Base-by-base conservation (phyloP, 768 basidiomycete genomes). In the Trichaptum fuscoviolaceum region DNA sequence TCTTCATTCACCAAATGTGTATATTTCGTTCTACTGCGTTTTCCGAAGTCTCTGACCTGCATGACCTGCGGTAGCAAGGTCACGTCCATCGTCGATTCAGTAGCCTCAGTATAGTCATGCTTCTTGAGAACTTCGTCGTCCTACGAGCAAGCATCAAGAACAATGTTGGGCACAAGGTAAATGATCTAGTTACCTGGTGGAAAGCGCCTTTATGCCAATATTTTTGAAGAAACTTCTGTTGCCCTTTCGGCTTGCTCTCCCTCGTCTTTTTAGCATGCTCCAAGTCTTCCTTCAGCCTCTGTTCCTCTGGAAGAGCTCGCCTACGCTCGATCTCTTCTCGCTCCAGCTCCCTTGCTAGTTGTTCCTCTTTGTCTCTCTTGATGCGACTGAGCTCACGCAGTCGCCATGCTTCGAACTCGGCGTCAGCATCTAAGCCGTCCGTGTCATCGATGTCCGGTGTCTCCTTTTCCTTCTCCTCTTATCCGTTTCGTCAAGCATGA, bases 131-230 rank as follows among this genome's bases (percentile, higher is more conserved):
- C 86, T 63, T 96, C 95, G 65, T 88, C 87, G 75, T 98, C 96
- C 95, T 92, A 73, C 52, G 68, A 75, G 59, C 25, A 62, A 65
- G 30, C 8, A 8, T 30, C 30, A 30, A 30, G 8, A 8, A 30
- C 2, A 8, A 8, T 8, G 52, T 57, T 64, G 36, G n/a, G 64
- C 34, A 63, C 25, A 67, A 65, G 64, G 66, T 20, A 59, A 58
- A 57, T 63, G 27, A 66, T 58, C 67, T 67, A 73, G 83, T 35
- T 67, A 92, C 95, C 85, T 96, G 93, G 76, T 97, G 95, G 82
- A 99, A 99, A 67, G 96, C 97, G 71, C 97, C 97, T 78, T 96
- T 98, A 81, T 99, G 97, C 88, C 95, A 99, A 75, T 97, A 99
- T 78, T 97, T 99, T 76, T 99, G 95, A 69, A 99, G 77, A 78